Evolutionary conservation across 2,329 filamentous ascomycete species (phyloP).

Genomic region (Exophiala xenobiotica): DNA sequence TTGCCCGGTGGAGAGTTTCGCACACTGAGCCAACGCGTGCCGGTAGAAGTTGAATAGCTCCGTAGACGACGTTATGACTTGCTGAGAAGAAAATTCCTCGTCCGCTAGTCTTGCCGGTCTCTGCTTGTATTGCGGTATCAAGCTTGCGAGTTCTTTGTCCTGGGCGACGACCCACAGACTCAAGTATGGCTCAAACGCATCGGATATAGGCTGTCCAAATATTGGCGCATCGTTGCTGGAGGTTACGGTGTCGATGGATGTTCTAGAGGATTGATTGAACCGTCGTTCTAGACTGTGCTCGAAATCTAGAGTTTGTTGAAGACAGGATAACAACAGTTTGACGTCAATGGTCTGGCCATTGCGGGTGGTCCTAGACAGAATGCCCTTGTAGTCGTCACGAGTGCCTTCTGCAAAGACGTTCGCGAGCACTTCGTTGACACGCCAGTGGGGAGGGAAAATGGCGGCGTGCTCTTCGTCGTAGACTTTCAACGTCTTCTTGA

Average conservation of each 20-base stretch:
- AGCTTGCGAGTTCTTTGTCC: conserved; percentile 76
- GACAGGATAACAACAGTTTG: conserved; percentile 79
- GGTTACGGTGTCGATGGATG: conserved; percentile 85
- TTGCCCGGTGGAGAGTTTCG: conserved; percentile 89
- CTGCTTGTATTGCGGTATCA: conserved; percentile 84
- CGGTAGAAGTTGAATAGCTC: conserved; percentile 98
- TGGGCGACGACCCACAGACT: conserved; percentile 97
- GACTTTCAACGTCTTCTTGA: conserved; percentile 89
- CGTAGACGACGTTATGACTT: conserved; percentile 89
- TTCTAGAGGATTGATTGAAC: conserved; percentile 68
- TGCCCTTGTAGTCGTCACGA: conserved; percentile 90
- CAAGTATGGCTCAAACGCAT: conserved; percentile 95
- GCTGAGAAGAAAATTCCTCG: conserved; percentile 87
- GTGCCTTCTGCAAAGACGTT: conserved; percentile 95
- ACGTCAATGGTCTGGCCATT: conserved; percentile 81
- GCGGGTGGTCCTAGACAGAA: conserved; percentile 83
- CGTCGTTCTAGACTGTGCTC: conserved; percentile 85
- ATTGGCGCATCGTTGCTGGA: conserved; percentile 74
- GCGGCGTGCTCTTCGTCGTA: conserved; percentile 89
- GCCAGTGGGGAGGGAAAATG: conserved; percentile 86
- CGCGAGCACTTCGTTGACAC: conserved; percentile 83
- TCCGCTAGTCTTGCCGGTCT: conserved; percentile 78
- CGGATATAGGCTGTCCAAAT: conserved; percentile 89
- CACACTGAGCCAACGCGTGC: conserved; percentile 86
- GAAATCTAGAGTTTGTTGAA: conserved; percentile 96